A percentile compares a stretch with the other conserved stretches of the same genome.
Conservation (phyloP, 768 basidiomycete genomes). For the Russula olivacea region DNA sequence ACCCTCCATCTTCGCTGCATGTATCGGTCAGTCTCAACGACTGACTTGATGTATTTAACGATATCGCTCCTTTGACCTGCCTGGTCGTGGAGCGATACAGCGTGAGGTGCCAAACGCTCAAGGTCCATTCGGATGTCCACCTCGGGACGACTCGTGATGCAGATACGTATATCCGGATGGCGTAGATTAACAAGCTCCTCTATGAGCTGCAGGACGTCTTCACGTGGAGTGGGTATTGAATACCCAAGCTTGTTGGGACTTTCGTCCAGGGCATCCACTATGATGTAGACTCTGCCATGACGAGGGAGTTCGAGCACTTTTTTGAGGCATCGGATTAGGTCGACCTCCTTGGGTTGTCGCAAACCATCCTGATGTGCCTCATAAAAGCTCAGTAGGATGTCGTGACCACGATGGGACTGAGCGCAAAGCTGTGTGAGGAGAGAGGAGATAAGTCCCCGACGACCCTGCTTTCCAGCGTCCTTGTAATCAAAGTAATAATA, state of each 20-base stretch:
- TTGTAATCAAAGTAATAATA: slow-evolving; percentile 8
- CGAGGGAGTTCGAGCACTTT: background rate
- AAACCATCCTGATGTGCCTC: background rate
- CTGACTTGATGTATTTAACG: too few species aligned
- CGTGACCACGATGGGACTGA: background rate
- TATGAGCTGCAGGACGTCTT: too few species aligned
- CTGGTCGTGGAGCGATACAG: background rate
- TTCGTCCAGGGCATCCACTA: background rate
- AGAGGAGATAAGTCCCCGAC: background rate
- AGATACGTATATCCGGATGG: too few species aligned
- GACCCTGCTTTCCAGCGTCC: background rate
- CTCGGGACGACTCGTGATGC: too few species aligned
- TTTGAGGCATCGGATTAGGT: background rate
- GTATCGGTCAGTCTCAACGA: background rate
- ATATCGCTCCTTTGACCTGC: background rate
- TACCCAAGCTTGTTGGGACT: background rate
- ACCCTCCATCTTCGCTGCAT: background rate
- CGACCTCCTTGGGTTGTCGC: background rate
- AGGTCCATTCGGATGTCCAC: background rate
- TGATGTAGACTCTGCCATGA: background rate
- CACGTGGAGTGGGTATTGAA: background rate
- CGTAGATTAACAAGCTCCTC: too few species aligned
- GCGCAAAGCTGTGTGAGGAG: slow-evolving; percentile 4
- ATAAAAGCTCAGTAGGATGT: background rate
- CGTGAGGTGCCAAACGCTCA: background rate